Evolutionary conservation across 352 stramenopile species (phyloP).

Genomic region (Globisporangium polare): DNA sequence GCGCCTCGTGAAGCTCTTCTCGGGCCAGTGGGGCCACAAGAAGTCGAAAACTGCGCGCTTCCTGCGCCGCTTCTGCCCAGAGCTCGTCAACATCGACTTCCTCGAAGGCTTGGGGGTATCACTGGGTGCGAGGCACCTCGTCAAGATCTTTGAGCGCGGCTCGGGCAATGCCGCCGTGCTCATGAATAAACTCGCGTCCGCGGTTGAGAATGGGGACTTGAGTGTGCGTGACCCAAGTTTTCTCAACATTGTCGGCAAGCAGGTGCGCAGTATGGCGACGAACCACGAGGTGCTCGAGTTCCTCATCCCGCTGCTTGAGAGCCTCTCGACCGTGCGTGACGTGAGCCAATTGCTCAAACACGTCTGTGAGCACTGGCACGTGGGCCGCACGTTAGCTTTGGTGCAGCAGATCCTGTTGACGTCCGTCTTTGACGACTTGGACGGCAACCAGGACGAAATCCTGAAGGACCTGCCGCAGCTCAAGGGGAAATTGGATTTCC

Average conservation of each 20-base stretch:
- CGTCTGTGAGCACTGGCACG: conserved; percentile 61
- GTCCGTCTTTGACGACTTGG: conserved; percentile 75
- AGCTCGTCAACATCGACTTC: conserved; percentile 86
- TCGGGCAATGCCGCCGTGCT: conserved; percentile 54
- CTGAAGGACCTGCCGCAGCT: conserved; percentile 55
- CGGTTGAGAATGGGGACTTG: conserved; percentile 68
- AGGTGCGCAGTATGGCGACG: conserved; percentile 27
- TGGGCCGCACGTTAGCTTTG: conserved; percentile 46
- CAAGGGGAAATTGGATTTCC: conserved; percentile 65
- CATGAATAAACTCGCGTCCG: conserved; percentile 71
- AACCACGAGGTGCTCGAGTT: conserved; percentile 68
- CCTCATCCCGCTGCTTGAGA: conserved; percentile 65
- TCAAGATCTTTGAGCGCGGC: conserved; percentile 66
- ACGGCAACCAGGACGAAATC: conserved; percentile 79
- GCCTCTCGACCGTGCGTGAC: conserved; percentile 65
- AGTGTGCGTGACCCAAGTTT: conserved; percentile 45
- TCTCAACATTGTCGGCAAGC: conserved; percentile 23
- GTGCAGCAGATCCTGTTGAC: conserved; percentile 77
- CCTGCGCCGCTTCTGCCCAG: conserved; percentile 51
- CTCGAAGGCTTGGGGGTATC: conserved; percentile 69
- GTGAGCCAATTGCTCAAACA: conserved; percentile 57
- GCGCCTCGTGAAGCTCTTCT: conserved; percentile 77
- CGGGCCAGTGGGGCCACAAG: conserved; percentile 48
- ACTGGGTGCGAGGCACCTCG: conserved; percentile 46
- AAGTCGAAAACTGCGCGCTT: conserved; percentile 60